Base-by-base conservation (phyloP, 345 rosid genomes). In the Atalantia buxifolia region DNA sequence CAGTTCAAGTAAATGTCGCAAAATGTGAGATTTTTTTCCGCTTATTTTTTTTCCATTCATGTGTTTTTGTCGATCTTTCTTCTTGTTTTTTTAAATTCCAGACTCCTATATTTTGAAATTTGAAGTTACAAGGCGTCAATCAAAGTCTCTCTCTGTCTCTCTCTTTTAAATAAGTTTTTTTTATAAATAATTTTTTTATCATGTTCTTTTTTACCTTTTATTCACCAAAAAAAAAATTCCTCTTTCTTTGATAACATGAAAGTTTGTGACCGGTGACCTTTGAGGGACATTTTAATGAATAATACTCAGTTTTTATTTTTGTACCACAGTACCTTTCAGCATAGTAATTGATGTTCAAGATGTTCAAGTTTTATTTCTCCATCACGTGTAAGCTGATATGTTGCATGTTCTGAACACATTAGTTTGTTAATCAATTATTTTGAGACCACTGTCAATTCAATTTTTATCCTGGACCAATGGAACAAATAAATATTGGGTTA, bases 291-390 rank as follows among this genome's bases (percentile, higher is more conserved):
- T 77, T 77, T 68, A 74, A 76, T 84, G 80, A 24, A 66, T 74
- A 40, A 69, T 31, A 74, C 76, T 78, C 75, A 55, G 63, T 75
- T 79, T 74, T 80, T 62, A 77, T 31, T 80, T 74, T 22, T 81
- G 81, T 65, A 68, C 68, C 77, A 77, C n/a, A 45, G 40, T 27
- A 38, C 75, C 76, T 75, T 68, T 24, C 76, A 65, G 67, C 81
- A 72, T 81, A 75, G 71, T 80, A 80, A 82, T 71, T 72, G 83
- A 82, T 71, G 68, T 75, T 62, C 36, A 6, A 35, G 36, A 35
- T 35, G 36, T 35, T 59, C 77, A 71, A 71, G 27, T 71, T 80
- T 62, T 66, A 28, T 76, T 71, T 65, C 16, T 62, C 14, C 66
- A 28, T 45, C 10, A 9, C 50, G 18, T 56, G n/a, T 33, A 65